A percentile compares a stretch with the other conserved stretches of the same genome.
Evolutionary conservation across 164 flowering plant species (phyloP).

Genomic region (grape (Vitis vinifera)): ASM3070453v1 NC_081805.1:2678001-2678500

Average conservation of each 20-base stretch:
- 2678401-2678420: background rate
- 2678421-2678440: background rate
- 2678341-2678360: background rate
- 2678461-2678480: background rate
- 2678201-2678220: background rate
- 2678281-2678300: too few species aligned
- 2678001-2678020: conserved; percentile 20
- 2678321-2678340: background rate
- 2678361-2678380: conserved; percentile 39
- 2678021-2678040: conserved; percentile 9
- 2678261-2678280: too few species aligned
- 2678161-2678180: background rate
- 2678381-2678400: conserved; percentile 19
- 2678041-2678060: conserved; percentile 39
- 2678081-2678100: conserved; percentile 49
- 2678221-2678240: background rate
- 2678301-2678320: background rate
- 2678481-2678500: background rate
- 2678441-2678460: background rate
- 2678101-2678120: conserved; percentile 5
- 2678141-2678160: conserved; percentile 3
- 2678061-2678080: conserved; percentile 78
- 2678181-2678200: conserved; percentile 8
- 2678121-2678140: background rate
- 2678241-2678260: background rate